Percentiles rank a stretch among this genome's conserved stretches.
Conservation (phyloP, 805 yeast genomes). For the Saccharomycopsis sp. region DNA sequence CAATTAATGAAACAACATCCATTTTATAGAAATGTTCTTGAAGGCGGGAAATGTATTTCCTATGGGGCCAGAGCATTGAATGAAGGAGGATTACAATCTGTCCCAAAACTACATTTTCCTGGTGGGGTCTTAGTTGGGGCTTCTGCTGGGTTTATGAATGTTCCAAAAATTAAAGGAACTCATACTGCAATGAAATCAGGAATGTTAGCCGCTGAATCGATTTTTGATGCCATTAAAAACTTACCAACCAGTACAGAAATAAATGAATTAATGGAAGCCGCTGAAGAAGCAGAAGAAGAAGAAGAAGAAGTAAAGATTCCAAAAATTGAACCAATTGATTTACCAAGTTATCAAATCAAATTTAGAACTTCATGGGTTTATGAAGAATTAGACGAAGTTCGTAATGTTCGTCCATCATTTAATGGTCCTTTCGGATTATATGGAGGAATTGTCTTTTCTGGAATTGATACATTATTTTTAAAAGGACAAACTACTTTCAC, state of each 20-base stretch:
- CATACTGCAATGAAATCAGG: constrained; percentile 98
- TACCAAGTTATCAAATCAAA: constrained; percentile 50
- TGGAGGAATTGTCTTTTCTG: constrained; percentile 81
- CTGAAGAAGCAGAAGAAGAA: constrained; percentile 31
- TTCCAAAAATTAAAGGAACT: constrained; percentile 94
- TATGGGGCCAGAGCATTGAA: constrained; percentile 95
- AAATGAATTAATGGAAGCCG: constrained; percentile 32
- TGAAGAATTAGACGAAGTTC: constrained; percentile 71
- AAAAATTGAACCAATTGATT: constrained; percentile 24
- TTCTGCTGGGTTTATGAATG: constrained; percentile 93
- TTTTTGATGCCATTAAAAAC: constrained; percentile 43
- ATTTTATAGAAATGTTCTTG: constrained; percentile 57
- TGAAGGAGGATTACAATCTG: constrained; percentile 94
- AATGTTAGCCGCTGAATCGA: constrained; percentile 84
- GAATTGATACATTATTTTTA: constrained; percentile 68
- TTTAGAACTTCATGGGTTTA: constrained; percentile 76
- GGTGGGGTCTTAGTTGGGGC: constrained; percentile 96
- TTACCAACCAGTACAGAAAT: constrained; percentile 26
- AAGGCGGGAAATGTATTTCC: constrained; percentile 86
- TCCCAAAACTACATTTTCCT: constrained; percentile 85
- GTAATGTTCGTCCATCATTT: constrained; percentile 92
- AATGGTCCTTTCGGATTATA: constrained; percentile 59
- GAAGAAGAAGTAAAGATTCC: constrained; percentile 19
- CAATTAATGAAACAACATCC: constrained; percentile 93
- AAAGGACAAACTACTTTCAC: constrained; percentile 87